Evolutionary conservation across 805 yeast species (phyloP), one percentile per base, ranked within the genome.

Genomic region (Metschnikowia drakensbergensis): DNA sequence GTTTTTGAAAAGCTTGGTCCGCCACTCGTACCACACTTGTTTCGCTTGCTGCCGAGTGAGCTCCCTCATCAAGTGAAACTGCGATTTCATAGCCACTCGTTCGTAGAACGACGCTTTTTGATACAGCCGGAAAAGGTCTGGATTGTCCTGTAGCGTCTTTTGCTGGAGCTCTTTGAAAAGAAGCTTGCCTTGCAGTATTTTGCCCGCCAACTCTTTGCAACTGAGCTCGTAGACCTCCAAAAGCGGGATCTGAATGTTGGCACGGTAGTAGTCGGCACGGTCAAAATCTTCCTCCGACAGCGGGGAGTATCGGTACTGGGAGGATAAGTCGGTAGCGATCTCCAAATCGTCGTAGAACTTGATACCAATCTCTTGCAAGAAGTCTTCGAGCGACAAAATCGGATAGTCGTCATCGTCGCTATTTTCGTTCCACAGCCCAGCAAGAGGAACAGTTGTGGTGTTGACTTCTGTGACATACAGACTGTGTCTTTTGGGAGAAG

Each of bases 11-110:
- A 82, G 71, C 51, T 79, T 79, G 9, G 68, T 60, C 51, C 87
- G 66, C 89, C 88, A 83, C 43, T 74, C 76, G 54, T 78, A 79
- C 87, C 88, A 83, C 0, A 76, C 76, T 34, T 72, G 74, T 49
- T 69, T 72, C 0, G 87, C 80, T 56, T 78, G 79, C 29, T 74
- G 67, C 29, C 81, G 68, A 0, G 86, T 71, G 50, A 65, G 76
- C 29, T 72, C 76, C 57, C 80, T 80, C 37, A 82, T 65, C 9
- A 75, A 50, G 49, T 72, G 75, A 42, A 82, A 70, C 50, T 78
- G 77, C n/a, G 74, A 63, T 33, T 71, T 72, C 72, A 81, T 69
- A 1, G 60, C 55, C 37, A 66, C 63, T 53, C 69, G 71, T 5
- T 69, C 76, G 33, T 64, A 65, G 2, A 65, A 61, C 5, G 66